Percentiles rank a stretch among this genome's conserved stretches.
Evolutionary conservation across 352 stramenopile species (phyloP).

Genomic region (Blastocystis sp.): DNA sequence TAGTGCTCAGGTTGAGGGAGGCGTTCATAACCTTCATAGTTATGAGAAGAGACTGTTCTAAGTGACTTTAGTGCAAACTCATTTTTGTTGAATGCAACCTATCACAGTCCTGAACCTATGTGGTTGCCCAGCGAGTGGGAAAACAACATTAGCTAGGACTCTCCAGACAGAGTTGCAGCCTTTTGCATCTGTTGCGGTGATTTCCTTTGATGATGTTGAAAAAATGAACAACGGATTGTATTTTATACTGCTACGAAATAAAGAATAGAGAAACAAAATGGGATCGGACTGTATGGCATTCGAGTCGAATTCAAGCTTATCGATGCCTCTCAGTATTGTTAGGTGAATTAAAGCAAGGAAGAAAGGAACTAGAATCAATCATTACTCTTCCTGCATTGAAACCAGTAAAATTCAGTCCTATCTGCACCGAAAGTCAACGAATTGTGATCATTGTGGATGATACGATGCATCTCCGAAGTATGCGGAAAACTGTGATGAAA

Average conservation of each 20-base stretch:
- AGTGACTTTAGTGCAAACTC: neutral
- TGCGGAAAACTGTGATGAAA: conserved; percentile 35
- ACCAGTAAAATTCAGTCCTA: neutral
- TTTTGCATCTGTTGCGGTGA: neutral
- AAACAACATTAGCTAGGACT: neutral
- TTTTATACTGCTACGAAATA: too few relatives aligned
- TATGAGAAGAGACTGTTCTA: too few relatives aligned
- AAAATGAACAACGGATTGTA: neutral
- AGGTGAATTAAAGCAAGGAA: neutral
- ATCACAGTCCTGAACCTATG: neutral
- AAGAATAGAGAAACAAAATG: neutral
- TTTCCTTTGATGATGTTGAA: neutral
- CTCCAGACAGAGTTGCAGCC: neutral
- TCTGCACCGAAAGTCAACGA: neutral
- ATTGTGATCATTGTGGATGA: conserved; percentile 14
- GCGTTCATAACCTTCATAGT: too few relatives aligned
- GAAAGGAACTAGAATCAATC: neutral
- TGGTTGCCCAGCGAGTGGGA: neutral
- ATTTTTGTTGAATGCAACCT: conserved; percentile 3
- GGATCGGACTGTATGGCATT: neutral
- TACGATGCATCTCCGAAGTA: conserved; percentile 26
- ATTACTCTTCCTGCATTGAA: neutral
- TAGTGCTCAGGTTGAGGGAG: too few relatives aligned
- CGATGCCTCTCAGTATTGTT: neutral
- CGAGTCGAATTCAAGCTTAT: neutral